Evolutionary conservation across 768 basidiomycete genomes (phyloP), one percentile per base, ranked within the genome.

Genomic region (Hericium alpestre): DNA sequence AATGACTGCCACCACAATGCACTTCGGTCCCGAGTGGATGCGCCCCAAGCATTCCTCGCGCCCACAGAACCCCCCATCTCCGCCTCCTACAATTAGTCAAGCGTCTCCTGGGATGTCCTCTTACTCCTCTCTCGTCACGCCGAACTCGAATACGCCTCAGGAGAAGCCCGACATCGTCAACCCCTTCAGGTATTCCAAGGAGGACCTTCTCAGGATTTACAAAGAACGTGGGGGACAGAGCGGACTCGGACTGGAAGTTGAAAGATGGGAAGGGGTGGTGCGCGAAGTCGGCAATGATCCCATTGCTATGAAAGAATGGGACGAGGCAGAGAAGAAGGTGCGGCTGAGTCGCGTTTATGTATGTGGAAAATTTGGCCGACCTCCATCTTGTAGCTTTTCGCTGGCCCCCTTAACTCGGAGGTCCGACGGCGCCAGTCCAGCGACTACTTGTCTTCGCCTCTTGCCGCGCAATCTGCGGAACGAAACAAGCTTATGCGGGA

Each of bases 21-120:
- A 91, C 70, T 92, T 92, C 76, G 90, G 88, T 66, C 90, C 90
- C 50, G 90, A 92, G 73, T 92, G 90, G 90, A 91, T 92, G 90
- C 83, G 90, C 65, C 79, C 83, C 63, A 90, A 90, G 73, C 81
- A 79, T 60, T 80, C 81, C 57, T 70, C 77, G 49, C 69, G 78
- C 48, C 63, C 66, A 77, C 59, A 81, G 77, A 78, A 80, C 52
- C 77, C 86, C 15, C 78, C 87, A 1, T 80, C 86, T 23, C 84
- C 84, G 27, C 79, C 79, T 40, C 67, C 70, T 57, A 58, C 66
- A 25, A 62, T 69, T 37, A 69, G 68, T 63, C 68, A 66, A 57
- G 70, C 70, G 55, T 70, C 70, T 54, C 76, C 78, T 58, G 78
- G 73, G 71, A 76, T 75, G 69, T 83, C 82, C 18, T 83, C 83